These are phyloP conservation scores for Saxispiralis lemnorum DNA, from an alignment of 495 filamentous ascomycete species.

Conservation along the genomic window DNA sequence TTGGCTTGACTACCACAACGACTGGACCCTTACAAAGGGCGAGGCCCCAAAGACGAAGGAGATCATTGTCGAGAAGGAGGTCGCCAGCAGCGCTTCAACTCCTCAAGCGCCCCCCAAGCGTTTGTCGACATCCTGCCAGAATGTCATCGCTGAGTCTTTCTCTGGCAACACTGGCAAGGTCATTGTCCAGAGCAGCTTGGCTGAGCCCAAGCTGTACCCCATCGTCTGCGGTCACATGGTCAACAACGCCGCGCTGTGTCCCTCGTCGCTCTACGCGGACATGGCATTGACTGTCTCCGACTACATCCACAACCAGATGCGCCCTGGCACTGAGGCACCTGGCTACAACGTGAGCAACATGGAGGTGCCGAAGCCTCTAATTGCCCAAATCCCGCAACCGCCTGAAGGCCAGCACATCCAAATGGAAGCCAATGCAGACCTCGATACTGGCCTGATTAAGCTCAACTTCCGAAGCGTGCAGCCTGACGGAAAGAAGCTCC, in stretches of 20 bases:
- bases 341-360: slow-evolving; percentile 27
- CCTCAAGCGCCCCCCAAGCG: slow-evolving; percentile 19
- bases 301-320: slow-evolving; percentile 29
- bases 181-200: slow-evolving; percentile 24
- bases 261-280: slow-evolving; percentile 32
- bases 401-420: slow-evolving; percentile 25
- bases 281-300: slow-evolving; percentile 33
- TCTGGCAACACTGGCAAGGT: slow-evolving; percentile 23
- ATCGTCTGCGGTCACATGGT: slow-evolving; percentile 27
- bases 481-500: slow-evolving; percentile 23
- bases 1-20: slow-evolving; percentile 34
- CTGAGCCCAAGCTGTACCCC: slow-evolving; percentile 23
- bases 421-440: slow-evolving; percentile 27
- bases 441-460: slow-evolving; percentile 20
- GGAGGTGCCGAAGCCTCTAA: slow-evolving; percentile 27
- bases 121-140: slow-evolving; percentile 27
- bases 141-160: slow-evolving; percentile 25
- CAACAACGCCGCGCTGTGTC: slow-evolving; percentile 27
- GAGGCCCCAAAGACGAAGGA: slow-evolving; percentile 20
- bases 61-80: slow-evolving; percentile 14
- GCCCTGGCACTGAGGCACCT: slow-evolving; percentile 21
- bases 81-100: slow-evolving; percentile 15
- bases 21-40: slow-evolving; percentile 34
- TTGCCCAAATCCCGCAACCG: slow-evolving; percentile 23
- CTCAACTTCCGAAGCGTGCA: slow-evolving; percentile 26